Base-by-base conservation (phyloP, 176 grass and related monocot genomes). In the Pontederia crassipes region DNA sequence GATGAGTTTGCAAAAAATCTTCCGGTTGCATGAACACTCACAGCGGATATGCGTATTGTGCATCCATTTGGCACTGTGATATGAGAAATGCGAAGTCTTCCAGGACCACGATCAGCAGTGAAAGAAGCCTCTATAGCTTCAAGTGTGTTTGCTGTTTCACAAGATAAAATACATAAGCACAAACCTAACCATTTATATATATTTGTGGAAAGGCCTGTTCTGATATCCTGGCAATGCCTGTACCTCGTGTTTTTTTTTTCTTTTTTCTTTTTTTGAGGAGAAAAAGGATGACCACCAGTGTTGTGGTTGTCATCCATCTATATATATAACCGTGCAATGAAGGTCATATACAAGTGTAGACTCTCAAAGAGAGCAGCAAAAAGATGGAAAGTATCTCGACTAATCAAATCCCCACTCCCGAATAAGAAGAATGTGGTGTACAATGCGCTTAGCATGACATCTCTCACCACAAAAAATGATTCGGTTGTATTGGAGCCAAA, bases 1-100 rank as follows among this genome's bases (percentile, higher is more conserved):
- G 92, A 96, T 12, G 92, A 89, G 75, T 96, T 96, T 46, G 83
- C 78, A 77, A 96, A 96, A 82, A 67, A 51, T 78, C 65, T 88
- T 68, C 79, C 75, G 58, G 69, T 80, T 52, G 9, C 75, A 83
- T 96, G 86, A 66, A 90, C 67, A 72, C 76, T 71, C 62, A 59
- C 78, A 90, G 87, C 83, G 80, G 86, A 78, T 64, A 90, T 72
- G 51, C 92, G 92, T 51, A 85, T 72, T 70, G 46, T 75, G 62
- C 84, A 80, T 82, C 81, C 92, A 78, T 90, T 90, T 48, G 92
- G 90, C 11, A 90, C 78, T 62, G 79, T 78, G 56, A 96, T 74
- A 75, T 86, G 87, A 61, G 84, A 82, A 75, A 64, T 48, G 67
- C 85, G 87, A 61, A 96, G 68, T 84, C 83, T 82, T 62, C 72